These are phyloP conservation scores for Sporothrix dimorphospora DNA, from an alignment of 2,329 filamentous ascomycete genomes.

Conservation along the genomic window DNA sequence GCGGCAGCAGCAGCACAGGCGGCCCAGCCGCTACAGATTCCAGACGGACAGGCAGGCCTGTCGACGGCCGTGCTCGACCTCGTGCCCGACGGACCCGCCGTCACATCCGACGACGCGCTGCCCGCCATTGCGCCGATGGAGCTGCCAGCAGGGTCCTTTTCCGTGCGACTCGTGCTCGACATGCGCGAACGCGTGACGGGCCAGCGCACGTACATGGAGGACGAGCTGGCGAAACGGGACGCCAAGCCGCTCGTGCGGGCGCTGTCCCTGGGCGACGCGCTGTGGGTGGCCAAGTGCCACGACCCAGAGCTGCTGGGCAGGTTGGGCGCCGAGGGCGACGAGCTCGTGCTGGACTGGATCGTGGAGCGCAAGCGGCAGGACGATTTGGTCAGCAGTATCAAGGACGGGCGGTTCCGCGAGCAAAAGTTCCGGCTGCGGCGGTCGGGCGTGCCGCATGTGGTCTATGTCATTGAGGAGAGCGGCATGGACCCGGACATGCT, in stretches of 20 bases:
- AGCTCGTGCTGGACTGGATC: conserved; percentile 78
- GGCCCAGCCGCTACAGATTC: background rate
- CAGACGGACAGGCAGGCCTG: background rate
- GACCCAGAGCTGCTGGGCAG: conserved; percentile 59
- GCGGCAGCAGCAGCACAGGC: background rate
- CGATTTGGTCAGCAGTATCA: conserved; percentile 78
- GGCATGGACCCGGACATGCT: conserved; percentile 58
- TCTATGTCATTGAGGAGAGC: conserved; percentile 79
- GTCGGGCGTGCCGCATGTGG: conserved; percentile 73
- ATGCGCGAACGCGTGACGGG: conserved; percentile 72
- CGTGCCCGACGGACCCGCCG: conserved; percentile 25
- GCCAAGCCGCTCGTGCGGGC: conserved; percentile 67
- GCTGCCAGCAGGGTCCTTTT: conserved; percentile 68
- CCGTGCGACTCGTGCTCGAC: conserved; percentile 71
- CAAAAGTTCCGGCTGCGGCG: conserved; percentile 79
- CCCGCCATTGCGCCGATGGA: conserved; percentile 62
- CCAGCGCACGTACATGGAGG: conserved; percentile 76
- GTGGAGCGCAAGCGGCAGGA: conserved; percentile 80
- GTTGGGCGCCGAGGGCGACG: conserved; percentile 63
- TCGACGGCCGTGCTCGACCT: conserved; percentile 19
- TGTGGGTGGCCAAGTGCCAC: conserved; percentile 77
- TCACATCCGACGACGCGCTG: conserved; percentile 39
- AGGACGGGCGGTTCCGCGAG: conserved; percentile 80
- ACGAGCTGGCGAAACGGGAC: conserved; percentile 68
- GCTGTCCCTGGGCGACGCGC: conserved; percentile 72